These are phyloP conservation scores for Phytopythium oedochilum DNA, from an alignment of 352 stramenopile species.

Conservation along the genomic window DNA sequence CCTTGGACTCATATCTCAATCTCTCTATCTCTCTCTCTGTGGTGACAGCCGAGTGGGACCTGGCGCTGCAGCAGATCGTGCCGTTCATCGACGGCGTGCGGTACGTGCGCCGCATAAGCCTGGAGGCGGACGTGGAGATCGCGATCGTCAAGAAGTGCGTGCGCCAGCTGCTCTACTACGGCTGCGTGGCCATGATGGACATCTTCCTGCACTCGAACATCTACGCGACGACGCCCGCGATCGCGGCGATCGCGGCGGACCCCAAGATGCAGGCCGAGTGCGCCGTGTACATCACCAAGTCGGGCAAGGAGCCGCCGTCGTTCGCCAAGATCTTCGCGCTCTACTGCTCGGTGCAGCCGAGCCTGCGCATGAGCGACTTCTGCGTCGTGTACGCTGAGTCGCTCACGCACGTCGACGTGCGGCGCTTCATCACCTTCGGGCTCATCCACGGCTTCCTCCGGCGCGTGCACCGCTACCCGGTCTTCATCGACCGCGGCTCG, in stretches of 20 bases:
- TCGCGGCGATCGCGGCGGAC: conserved; percentile 53
- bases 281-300: conserved; percentile 76
- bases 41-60: conserved; percentile 72
- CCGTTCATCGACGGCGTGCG: conserved; percentile 89
- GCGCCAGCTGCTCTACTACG: conserved; percentile 85
- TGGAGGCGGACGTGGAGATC: conserved; percentile 86
- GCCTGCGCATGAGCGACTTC: conserved; percentile 78
- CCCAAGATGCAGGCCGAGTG: conserved; percentile 68
- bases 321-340: conserved; percentile 83
- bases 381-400: conserved; percentile 73
- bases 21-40: not conserved
- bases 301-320: conserved; percentile 39
- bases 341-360: conserved; percentile 84
- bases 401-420: conserved; percentile 67
- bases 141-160: conserved; percentile 87
- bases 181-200: conserved; percentile 86
- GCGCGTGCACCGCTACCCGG: conserved; percentile 82
- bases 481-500: conserved; percentile 45
- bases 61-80: conserved; percentile 86
- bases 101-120: conserved; percentile 87
- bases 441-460: conserved; percentile 83
- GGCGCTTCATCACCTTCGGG: conserved; percentile 85
- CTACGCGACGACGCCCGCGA: conserved; percentile 70
- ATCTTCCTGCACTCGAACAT: conserved; percentile 91
- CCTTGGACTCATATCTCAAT: not conserved